Conservation (phyloP, 2,329 filamentous ascomycete species). For the Fusarium sp. region DNA sequence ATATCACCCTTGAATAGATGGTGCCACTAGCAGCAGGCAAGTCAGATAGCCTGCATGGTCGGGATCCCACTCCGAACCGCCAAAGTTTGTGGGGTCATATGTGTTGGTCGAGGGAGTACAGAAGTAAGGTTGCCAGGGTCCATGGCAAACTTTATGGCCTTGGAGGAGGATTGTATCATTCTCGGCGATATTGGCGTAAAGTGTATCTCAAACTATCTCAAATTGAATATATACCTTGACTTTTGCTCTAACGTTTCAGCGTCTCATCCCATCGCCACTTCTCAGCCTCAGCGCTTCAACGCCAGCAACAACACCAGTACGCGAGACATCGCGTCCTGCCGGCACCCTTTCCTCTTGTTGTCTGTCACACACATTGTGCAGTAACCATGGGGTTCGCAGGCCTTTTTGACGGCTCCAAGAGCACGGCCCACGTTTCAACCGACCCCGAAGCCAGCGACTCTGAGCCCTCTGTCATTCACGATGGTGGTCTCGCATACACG, state of each 20-base stretch:
- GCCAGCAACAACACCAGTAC: background rate
- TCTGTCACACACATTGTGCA: background rate
- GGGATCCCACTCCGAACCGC: background rate
- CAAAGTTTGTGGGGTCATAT: background rate
- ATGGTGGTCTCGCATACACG: conserved; percentile 34
- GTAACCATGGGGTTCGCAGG: conserved; percentile 20
- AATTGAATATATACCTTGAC: conserved; percentile 16
- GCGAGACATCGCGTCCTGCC: conserved; percentile 2
- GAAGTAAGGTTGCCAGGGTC: background rate
- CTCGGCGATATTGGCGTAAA: background rate
- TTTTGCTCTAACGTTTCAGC: background rate
- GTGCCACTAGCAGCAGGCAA: background rate
- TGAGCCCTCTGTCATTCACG: conserved; percentile 24
- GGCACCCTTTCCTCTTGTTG: background rate
- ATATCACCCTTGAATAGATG: background rate
- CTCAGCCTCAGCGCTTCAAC: background rate
- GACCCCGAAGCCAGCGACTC: conserved; percentile 24
- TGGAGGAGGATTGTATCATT: conserved; percentile 19
- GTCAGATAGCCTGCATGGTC: background rate
- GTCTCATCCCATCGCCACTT: background rate
- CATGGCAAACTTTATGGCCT: background rate
- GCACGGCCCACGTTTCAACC: background rate
- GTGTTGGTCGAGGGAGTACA: background rate
- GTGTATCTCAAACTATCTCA: background rate
- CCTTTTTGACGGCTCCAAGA: conserved; percentile 20